These are phyloP conservation scores for Aspergillus tubingensis DNA, from an alignment of 2,329 filamentous ascomycete species.

Conservation along the genomic window DNA sequence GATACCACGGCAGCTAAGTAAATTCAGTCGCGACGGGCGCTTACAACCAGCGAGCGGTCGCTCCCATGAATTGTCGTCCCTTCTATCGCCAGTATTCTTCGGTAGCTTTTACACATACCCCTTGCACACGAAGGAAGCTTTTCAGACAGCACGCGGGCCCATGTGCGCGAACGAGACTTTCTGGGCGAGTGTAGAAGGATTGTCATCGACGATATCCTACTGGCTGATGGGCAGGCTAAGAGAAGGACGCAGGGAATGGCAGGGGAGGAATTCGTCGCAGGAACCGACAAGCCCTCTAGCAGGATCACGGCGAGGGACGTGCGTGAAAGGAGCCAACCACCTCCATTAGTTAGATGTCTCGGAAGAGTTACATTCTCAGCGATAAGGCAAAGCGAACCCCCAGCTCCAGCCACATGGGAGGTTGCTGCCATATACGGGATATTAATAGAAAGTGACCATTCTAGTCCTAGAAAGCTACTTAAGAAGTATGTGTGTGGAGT, in stretches of 20 bases:
- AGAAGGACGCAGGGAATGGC: neutral
- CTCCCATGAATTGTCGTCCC: neutral
- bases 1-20: neutral
- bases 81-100: neutral
- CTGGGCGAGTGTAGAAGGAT: neutral
- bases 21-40: neutral
- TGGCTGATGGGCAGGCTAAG: constrained; percentile 1
- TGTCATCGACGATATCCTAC: neutral
- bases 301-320: constrained; percentile 4
- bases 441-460: constrained; percentile 5
- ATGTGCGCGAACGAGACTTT: constrained; percentile 6
- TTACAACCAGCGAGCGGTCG: neutral
- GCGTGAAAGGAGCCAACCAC: neutral
- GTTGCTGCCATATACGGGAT: constrained; percentile 1
- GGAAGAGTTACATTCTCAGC: neutral
- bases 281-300: neutral
- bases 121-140: neutral
- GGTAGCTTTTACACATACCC: neutral
- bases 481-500: neutral
- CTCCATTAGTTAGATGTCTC: neutral
- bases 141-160: neutral
- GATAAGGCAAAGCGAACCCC: neutral
- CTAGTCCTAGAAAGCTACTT: neutral
- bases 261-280: neutral
- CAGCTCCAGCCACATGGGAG: constrained; percentile 1